phyloP scores from a whole-genome alignment of 2,329 filamentous ascomycete genomes.

The Karstenula rhodostoma region DNA sequence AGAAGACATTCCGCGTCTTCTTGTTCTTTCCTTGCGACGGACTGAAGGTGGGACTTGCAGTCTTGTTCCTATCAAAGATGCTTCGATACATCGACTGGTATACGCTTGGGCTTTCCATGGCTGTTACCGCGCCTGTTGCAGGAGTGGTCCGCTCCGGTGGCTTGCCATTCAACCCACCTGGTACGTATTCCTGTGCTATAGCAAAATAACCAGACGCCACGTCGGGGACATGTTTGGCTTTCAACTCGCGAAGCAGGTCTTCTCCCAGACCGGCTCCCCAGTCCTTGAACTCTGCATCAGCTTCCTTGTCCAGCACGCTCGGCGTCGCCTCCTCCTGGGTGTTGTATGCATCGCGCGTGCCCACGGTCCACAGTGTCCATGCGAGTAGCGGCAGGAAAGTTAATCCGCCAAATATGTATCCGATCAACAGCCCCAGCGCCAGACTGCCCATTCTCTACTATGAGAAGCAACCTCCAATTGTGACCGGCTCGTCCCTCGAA shows the following conservation, averaged over 20 bases:
- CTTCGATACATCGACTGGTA: constrained; percentile 98
- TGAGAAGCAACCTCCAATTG: constrained; percentile 2
- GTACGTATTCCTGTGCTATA: constrained; percentile 91
- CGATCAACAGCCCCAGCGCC: background rate
- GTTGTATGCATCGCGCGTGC: constrained; percentile 1
- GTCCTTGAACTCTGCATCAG: constrained; percentile 5
- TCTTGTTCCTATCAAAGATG: constrained; percentile 81
- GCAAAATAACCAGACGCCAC: constrained; percentile 92
- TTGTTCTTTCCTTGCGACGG: constrained; percentile 61
- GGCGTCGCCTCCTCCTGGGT: background rate
- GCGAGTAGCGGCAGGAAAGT: constrained; percentile 11
- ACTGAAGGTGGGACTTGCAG: constrained; percentile 64
- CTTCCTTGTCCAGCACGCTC: background rate
- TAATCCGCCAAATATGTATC: constrained; percentile 9
- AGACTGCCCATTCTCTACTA: constrained; percentile 6
- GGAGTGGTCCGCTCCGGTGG: constrained; percentile 81
- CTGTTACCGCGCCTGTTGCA: constrained; percentile 79
- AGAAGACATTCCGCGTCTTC: constrained; percentile 87
- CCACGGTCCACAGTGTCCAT: constrained; percentile 13
- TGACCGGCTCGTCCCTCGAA: background rate
- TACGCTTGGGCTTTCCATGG: constrained; percentile 86
- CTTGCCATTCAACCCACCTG: constrained; percentile 90
- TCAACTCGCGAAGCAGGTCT: constrained; percentile 10
- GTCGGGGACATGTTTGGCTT: constrained; percentile 66
- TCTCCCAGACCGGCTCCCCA: constrained; percentile 9